Conservation (phyloP, 768 basidiomycete species). For the Leccinum imitatum region DNA sequence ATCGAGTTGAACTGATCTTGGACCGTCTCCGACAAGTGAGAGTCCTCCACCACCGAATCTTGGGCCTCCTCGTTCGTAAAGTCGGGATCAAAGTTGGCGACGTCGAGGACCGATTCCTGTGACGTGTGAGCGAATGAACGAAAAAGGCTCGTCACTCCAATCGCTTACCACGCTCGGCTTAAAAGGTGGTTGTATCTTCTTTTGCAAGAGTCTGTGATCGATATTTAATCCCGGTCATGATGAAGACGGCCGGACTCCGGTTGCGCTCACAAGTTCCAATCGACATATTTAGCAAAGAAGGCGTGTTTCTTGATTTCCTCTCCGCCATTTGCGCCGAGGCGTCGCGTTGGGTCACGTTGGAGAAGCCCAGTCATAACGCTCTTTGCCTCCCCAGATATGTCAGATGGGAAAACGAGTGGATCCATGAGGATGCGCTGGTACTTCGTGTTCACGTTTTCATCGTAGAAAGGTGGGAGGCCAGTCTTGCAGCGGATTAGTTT, state of each 20-base stretch:
- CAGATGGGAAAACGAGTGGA: constrained; percentile 87
- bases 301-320: constrained; percentile 96
- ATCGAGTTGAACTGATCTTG: constrained; percentile 82
- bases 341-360: constrained; percentile 81
- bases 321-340: constrained; percentile 90
- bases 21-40: constrained; percentile 89
- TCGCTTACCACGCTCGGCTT: constrained; percentile 89
- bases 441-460: constrained; percentile 98
- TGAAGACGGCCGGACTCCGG: neutral
- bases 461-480: constrained; percentile 97
- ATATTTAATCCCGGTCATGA: constrained; percentile 2
- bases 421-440: constrained; percentile 94
- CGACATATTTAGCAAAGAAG: constrained; percentile 92
- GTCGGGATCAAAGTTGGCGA: constrained; percentile 96
- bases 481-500: constrained; percentile 48
- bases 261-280: constrained; percentile 72
- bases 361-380: constrained; percentile 87
- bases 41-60: constrained; percentile 95
- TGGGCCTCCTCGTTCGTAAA: constrained; percentile 95
- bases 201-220: constrained; percentile 64
- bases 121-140: constrained; percentile 6
- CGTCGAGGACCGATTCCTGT: constrained; percentile 89
- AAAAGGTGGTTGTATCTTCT: constrained; percentile 97
- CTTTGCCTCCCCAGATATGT: constrained; percentile 84
- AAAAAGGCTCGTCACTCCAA: neutral